Conservation (phyloP, 768 basidiomycete genomes). For the Termitomyces sp. region DNA sequence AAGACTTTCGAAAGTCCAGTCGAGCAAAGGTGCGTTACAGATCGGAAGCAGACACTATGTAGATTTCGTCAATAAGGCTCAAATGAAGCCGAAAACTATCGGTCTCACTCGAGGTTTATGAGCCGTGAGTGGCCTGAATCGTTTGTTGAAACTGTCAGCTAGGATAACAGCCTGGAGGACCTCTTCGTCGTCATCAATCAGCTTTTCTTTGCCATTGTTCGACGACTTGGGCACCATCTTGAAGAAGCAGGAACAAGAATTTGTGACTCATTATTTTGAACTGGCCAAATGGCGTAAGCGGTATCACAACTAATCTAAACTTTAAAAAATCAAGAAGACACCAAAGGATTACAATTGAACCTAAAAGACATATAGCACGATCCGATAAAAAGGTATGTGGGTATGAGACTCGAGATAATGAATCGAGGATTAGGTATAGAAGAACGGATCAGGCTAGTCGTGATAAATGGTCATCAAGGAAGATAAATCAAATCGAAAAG, state of each 20-base stretch:
- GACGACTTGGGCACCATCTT: slow-evolving; percentile 64
- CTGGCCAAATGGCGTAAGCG: slow-evolving; percentile 12
- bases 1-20: slow-evolving; percentile 96
- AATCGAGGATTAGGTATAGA: slow-evolving; percentile 67
- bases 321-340: slow-evolving; percentile 11
- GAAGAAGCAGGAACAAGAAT: slow-evolving; percentile 7
- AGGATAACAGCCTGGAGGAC: slow-evolving; percentile 92
- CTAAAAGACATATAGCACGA: slow-evolving; percentile 52
- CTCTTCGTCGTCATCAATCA: slow-evolving; percentile 71
- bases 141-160: slow-evolving; percentile 93
- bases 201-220: slow-evolving; percentile 52
- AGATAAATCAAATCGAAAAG: slow-evolving; percentile 39
- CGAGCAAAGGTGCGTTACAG: slow-evolving; percentile 88
- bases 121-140: slow-evolving; percentile 86
- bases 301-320: neutral
- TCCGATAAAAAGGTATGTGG: slow-evolving; percentile 53
- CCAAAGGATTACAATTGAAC: slow-evolving; percentile 55
- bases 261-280: slow-evolving; percentile 20
- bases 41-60: slow-evolving; percentile 84
- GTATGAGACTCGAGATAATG: slow-evolving; percentile 51
- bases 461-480: slow-evolving; percentile 52
- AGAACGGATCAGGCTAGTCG: slow-evolving; percentile 57
- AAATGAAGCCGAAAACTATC: slow-evolving; percentile 1
- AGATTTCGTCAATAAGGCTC: slow-evolving; percentile 12
- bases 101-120: slow-evolving; percentile 76